phyloP scores from a whole-genome alignment of 2,329 filamentous ascomycete species.

The Xylaria polymorpha region DNA sequence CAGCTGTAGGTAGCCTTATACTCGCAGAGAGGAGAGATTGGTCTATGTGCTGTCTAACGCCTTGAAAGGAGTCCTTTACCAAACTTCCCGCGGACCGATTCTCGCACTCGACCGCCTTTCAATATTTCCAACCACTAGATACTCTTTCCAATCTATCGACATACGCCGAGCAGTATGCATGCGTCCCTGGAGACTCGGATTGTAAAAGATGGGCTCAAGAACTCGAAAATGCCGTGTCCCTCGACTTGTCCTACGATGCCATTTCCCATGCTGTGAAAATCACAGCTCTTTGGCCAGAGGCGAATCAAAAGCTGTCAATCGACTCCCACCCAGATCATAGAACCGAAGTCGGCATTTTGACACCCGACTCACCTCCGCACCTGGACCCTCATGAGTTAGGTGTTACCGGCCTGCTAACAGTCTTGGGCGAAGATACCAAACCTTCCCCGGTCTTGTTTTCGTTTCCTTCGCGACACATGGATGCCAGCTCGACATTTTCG shows the following conservation, averaged over 20 bases:
- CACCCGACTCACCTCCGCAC: conserved; percentile 67
- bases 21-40: not conserved
- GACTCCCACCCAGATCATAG: conserved; percentile 61
- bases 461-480: conserved; percentile 81
- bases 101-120: conserved; percentile 70
- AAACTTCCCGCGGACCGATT: conserved; percentile 66
- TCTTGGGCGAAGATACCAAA: conserved; percentile 78
- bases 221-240: conserved; percentile 60
- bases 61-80: conserved; percentile 69
- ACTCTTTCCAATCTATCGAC: conserved; percentile 65
- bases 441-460: conserved; percentile 83
- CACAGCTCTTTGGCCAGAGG: conserved; percentile 71
- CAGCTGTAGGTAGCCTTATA: conserved; percentile 45
- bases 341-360: conserved; percentile 85
- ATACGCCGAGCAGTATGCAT: conserved; percentile 60
- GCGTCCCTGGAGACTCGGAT: conserved; percentile 40
- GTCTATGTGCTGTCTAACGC: conserved; percentile 60
- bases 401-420: conserved; percentile 80
- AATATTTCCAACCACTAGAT: conserved; percentile 76
- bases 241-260: conserved; percentile 78
- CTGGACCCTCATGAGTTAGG: conserved; percentile 79
- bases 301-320: conserved; percentile 55
- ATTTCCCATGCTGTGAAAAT: conserved; percentile 73
- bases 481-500: conserved; percentile 68
- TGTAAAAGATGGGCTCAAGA: conserved; percentile 44